Evolutionary conservation across 768 basidiomycete species (phyloP), one percentile per base, ranked within the genome.

Genomic region (Russula abietina): DNA sequence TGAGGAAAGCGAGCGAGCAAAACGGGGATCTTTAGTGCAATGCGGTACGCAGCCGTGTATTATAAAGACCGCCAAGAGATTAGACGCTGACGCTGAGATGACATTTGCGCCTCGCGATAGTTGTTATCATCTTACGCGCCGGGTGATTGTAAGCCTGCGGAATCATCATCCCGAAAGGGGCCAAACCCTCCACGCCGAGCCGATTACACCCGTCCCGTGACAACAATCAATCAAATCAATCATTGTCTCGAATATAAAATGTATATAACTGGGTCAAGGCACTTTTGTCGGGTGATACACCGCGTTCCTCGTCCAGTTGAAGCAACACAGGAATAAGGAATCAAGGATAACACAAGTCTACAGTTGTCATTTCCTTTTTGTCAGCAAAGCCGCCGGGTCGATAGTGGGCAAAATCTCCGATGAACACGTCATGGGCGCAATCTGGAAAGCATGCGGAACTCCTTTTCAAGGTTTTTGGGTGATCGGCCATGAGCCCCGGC

Each of bases 81-180:
- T n/a, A n/a, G n/a, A 2, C n/a, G 32, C 1, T 57, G 64, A 62
- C 60, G 64, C 60, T 49, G 56, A 28, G 26, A 63, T 64, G 64
- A 63, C 60, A 62, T 55, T 2, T 5, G 5, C 17, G 59, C 64
- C 49, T 32, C 26, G 50, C 46, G 51, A 33, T 50, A 30, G 26
- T 49, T 6, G 49, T 53, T 36, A 52, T 43, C 33, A 28, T 39
- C 48, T 53, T 41, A 46, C 56, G 32, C 26, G 41, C 33, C 12
- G 24, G n/a, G 38, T 24, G 56, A 46, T 62, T 62, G 55, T 50
- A 38, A 62, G 33, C 55, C 52, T 19, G 43, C 60, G 55, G 62
- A 43, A 32, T 11, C 9, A 19, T 17, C 36, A 36, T 36, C 36
- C 33, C 50, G 24, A 57, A 26, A 24, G 22, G n/a, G 45, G 45